Base-by-base conservation (phyloP, 2,329 filamentous ascomycete species). In the Samsoniella hepiali region DNA sequence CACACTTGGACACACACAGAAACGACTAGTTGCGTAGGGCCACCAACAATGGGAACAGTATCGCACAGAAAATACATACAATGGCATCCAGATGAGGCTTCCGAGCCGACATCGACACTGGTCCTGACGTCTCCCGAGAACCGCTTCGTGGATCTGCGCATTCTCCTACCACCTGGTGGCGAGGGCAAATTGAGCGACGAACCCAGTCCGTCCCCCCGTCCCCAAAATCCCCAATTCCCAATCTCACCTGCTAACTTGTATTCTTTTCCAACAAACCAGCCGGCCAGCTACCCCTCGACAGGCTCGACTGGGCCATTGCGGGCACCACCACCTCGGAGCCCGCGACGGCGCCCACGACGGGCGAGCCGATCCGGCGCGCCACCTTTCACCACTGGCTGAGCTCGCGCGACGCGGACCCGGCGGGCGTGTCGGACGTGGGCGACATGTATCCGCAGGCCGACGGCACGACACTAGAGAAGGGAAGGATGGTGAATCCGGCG, bases 281-380 rank as follows among this genome's bases (percentile, higher is more conserved):
- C 4, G 56, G 53, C 29, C 10, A 67, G 49, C 47, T 67, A 22
- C 36, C 64, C 8, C 55, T 57, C 5, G 66, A 72, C 22, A 69
- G 76, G 0, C 77, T 90, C 2, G 86, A 90, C 68, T 90, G 88
- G 88, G 87, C 82, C 4, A 87, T 90, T 67, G 84, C 83, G 0
- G 88, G 88, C 2, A 79, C 73, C 1, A 84, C 84, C 0, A 77
- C 75, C 0, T 80, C 77, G 0, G 65, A 68, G 34, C 63, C 68
- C 5, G 65, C 66, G 11, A 65, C 69, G 5, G 68, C 75, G 44
- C 71, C 71, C 22, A 22, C 22, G 47, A 64, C 68, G 9, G 70
- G 71, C 38, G 65, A 62, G 34, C n/a, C 55, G 51, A 63, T 74
- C 54, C 72, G 69, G 1, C 78, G 77, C 67, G 77, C 78, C 0